Conservation (phyloP, 192 early-diverging fungal species). For the Backusella tarrabulga region DNA sequence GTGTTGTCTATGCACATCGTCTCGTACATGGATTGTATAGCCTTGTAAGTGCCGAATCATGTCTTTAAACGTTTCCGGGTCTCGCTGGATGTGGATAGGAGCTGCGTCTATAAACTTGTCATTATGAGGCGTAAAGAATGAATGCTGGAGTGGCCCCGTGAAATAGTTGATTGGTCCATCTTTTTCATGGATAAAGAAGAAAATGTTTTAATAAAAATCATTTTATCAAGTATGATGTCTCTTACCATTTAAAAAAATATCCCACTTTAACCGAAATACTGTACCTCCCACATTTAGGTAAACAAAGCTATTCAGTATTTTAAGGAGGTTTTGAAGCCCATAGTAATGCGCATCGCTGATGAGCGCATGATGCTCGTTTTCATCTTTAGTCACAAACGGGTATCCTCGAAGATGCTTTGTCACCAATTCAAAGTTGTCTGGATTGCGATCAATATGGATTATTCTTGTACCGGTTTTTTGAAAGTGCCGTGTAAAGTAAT, state of each 20-base stretch:
- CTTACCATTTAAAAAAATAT: not conserved
- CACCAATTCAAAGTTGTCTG: conserved; percentile 43
- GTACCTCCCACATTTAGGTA: not conserved
- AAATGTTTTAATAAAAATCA: not conserved
- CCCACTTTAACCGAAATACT: not conserved
- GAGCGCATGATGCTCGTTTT: conserved; percentile 32
- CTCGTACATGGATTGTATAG: conserved; percentile 42
- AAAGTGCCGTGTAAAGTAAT: not conserved
- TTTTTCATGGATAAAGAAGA: not conserved
- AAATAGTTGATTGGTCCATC: conserved; percentile 11
- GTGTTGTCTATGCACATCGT: conserved; percentile 43
- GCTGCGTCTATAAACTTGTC: not conserved
- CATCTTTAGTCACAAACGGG: conserved; percentile 33
- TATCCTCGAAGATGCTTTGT: conserved; percentile 49
- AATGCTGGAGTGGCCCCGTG: conserved; percentile 6
- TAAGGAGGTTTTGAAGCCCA: conserved; percentile 22
- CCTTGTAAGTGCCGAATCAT: conserved; percentile 46
- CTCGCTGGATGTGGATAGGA: conserved; percentile 29
- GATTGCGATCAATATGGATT: conserved; percentile 41
- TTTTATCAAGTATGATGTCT: not conserved
- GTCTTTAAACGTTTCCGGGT: conserved; percentile 44
- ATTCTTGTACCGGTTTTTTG: not conserved
- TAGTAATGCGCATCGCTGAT: conserved; percentile 42
- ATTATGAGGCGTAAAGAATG: not conserved
- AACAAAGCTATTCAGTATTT: not conserved